Percentiles rank a stretch among this genome's conserved stretches.
These are phyloP conservation scores for Haplosporangium sp. DNA, from an alignment of 371 early-diverging fungal genomes.

Conservation along the genomic window DNA sequence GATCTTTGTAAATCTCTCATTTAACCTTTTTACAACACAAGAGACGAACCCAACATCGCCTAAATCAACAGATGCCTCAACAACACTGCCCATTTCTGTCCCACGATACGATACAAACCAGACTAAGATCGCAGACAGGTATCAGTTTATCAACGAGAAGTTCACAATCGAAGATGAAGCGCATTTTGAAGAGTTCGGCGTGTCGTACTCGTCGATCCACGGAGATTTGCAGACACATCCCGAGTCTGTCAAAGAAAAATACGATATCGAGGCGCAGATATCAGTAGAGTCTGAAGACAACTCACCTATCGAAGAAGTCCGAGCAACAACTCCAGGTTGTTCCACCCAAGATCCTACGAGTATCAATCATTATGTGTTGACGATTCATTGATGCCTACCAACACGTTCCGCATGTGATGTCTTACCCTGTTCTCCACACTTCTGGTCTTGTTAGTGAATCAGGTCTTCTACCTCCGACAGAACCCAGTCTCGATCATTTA, in stretches of 20 bases:
- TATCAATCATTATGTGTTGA: too few species aligned
- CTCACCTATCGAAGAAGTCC: conserved; percentile 78
- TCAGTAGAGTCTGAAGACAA: conserved; percentile 56
- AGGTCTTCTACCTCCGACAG: conserved; percentile 80
- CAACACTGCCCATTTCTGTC: too few species aligned
- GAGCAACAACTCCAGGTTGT: conserved; percentile 67
- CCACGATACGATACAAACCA: background rate
- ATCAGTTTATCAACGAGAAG: too few species aligned
- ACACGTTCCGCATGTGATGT: conserved; percentile 77
- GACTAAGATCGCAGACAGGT: background rate
- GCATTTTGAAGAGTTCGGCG: background rate
- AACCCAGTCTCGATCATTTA: conserved; percentile 69
- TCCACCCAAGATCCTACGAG: background rate
- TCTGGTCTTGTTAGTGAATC: conserved; percentile 72
- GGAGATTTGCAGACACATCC: background rate
- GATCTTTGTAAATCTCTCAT: too few species aligned
- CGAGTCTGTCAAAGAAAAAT: background rate
- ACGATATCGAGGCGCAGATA: conserved; percentile 23
- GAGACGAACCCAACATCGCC: too few species aligned
- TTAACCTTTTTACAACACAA: too few species aligned
- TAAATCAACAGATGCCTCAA: too few species aligned
- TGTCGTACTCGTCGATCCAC: background rate
- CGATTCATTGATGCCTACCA: conserved; percentile 58
- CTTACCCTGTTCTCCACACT: conserved; percentile 71
- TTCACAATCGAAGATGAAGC: too few species aligned